A percentile compares a stretch with the other conserved stretches of the same genome.
These are phyloP conservation scores for Stephania japonica DNA, from an alignment of 164 flowering plant genomes.

Conservation along the genomic window DNA sequence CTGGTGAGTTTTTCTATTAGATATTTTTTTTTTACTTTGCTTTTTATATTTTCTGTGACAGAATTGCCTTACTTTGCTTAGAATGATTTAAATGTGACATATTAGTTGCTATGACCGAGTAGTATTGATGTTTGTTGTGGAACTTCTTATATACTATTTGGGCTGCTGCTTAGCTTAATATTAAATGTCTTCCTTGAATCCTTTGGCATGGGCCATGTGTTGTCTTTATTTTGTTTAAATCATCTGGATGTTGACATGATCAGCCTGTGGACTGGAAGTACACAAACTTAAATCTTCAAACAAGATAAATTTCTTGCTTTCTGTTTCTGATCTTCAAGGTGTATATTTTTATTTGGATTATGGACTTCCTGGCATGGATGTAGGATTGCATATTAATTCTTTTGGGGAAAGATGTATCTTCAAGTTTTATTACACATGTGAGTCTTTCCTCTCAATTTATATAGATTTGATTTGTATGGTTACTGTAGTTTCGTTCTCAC, in stretches of 20 bases:
- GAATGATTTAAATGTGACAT: neutral
- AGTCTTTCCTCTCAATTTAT: neutral
- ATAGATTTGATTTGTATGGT: too few relatives aligned
- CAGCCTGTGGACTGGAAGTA: neutral
- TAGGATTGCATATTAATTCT: conserved; percentile 12
- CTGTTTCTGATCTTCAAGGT: neutral
- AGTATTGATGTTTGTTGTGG: too few relatives aligned
- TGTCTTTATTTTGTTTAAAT: too few relatives aligned
- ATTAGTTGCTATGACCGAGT: neutral
- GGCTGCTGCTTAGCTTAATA: neutral
- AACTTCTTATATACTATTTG: neutral
- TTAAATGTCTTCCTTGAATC: neutral
- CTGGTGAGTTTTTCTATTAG: conserved; percentile 50
- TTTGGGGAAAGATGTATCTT: conserved; percentile 25
- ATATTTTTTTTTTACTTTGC: neutral
- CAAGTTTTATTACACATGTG: neutral
- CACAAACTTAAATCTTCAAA: neutral
- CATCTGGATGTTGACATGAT: neutral
- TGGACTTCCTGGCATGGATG: neutral
- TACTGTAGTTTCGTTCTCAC: neutral
- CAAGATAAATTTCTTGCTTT: neutral
- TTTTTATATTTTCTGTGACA: too few relatives aligned
- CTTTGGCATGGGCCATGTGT: neutral
- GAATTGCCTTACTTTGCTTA: neutral
- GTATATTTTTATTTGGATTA: neutral